Base-by-base conservation (phyloP, 257 asterid species). In the Jaltomata sinuosa region DNA sequence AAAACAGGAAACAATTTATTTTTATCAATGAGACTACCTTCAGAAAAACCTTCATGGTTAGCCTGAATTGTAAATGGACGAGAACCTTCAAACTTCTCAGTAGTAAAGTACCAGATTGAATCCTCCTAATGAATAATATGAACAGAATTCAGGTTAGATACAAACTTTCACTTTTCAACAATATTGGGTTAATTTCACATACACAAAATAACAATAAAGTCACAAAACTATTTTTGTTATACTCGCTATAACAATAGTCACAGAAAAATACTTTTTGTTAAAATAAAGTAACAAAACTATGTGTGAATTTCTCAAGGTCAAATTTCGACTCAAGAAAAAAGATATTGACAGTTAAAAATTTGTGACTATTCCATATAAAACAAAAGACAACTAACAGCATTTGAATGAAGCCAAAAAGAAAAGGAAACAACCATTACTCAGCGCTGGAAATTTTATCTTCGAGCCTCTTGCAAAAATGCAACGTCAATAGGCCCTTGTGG, bases 31-130 rank as follows among this genome's bases (percentile, higher is more conserved):
- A 84, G 54, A 67, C 32, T 54, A 93, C 97, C 98, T 88, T 93
- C 98, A 79, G 94, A 85, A 85, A 94, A 91, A 86, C 94, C 97
- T 91, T 91, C 93, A 32, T 89, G 89, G 84, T 83, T 92, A 1
- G 97, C 97, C 83, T 90, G 96, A 84, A 94, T 87, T 4, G 97
- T 94, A 80, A 92, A 88, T 3, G 94, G 97, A 18, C 93, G 97
- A 32, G 87, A 86, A 31, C 97, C 97, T 90, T 89, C 94, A 74
- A 90, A 94, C 78, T 88, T 91, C 59, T 93, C 95, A 19, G 90
- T 88, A 3, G 97, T 91, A 85, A 93, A 93, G 87, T 91, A 89
- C 98, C 98, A 94, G 53, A 92, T 83, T 42, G 97, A 91, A 5
- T 91, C 97, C 64, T 93, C 97, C 98, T 94, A 78, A 74, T 45